phyloP scores from a whole-genome alignment of 441 rosid species.

The Pelargonium citronellum region DNA sequence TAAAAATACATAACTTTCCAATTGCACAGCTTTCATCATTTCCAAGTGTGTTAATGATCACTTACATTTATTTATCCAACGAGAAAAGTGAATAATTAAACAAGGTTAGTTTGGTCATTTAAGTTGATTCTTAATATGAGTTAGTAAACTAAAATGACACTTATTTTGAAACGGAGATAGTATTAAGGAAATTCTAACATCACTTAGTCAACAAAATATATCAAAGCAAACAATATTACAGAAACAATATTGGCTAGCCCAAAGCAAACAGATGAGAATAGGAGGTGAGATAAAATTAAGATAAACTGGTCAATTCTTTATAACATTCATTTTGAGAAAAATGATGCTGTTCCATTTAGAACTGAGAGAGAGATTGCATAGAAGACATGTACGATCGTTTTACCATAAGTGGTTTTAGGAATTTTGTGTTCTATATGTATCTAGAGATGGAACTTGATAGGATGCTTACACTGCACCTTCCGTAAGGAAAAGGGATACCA shows the following conservation, averaged over 20 bases:
- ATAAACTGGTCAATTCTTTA: constrained; percentile 5
- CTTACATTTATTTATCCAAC: no score
- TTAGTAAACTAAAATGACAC: no score
- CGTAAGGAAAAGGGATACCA: constrained; percentile 89
- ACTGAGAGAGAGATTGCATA: neutral
- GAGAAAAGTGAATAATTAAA: no score
- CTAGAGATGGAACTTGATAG: constrained; percentile 24
- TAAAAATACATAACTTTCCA: no score
- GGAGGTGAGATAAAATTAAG: neutral
- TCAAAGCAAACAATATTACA: neutral
- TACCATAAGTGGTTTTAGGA: neutral
- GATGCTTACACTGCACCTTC: constrained; percentile 94
- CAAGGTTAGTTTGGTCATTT: no score
- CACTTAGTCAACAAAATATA: neutral
- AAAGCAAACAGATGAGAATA: neutral
- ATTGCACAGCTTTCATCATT: no score
- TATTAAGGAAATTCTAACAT: neutral
- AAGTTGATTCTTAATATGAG: no score
- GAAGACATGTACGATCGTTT: constrained; percentile 2
- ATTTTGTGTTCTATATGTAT: constrained; percentile 5
- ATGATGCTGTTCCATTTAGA: neutral
- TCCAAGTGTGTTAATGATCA: no score
- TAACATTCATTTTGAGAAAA: neutral
- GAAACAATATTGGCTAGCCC: constrained; percentile 5
- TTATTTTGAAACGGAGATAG: neutral